Percentiles rank a stretch among this genome's conserved stretches.
phyloP scores from a whole-genome alignment of 371 early-diverging fungal genomes.

The Mortierella sp. region DNA sequence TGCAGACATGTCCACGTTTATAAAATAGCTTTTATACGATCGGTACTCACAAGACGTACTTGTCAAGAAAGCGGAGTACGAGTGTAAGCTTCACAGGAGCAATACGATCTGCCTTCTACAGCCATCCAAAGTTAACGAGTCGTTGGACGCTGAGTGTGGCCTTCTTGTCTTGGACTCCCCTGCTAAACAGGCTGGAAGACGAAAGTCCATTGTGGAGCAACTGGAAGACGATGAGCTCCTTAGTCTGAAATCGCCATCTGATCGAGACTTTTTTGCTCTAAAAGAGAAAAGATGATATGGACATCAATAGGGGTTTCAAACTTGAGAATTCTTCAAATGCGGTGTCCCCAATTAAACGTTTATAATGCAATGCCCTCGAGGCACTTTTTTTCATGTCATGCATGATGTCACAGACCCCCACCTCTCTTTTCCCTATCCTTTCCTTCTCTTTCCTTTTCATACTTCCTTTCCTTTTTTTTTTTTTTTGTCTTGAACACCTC shows the following conservation, averaged over 20 bases:
- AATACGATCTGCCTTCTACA: conserved; percentile 14
- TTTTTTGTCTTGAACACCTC: not conserved
- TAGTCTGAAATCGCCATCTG: conserved; percentile 11
- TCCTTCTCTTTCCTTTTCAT: too few species aligned
- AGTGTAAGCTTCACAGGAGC: conserved; percentile 16
- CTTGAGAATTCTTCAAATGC: conserved; percentile 9
- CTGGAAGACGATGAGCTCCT: conserved; percentile 11
- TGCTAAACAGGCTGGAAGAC: conserved; percentile 15
- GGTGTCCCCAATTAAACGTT: conserved; percentile 3
- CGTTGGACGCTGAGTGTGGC: conserved; percentile 16
- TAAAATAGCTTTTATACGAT: conserved; percentile 14
- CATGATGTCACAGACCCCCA: not conserved
- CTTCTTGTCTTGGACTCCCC: conserved; percentile 13
- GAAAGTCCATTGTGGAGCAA: conserved; percentile 12
- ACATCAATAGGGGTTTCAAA: conserved; percentile 8
- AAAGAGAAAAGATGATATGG: conserved; percentile 5
- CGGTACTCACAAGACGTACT: conserved; percentile 19
- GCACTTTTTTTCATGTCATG: too few species aligned
- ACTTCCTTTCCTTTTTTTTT: not conserved
- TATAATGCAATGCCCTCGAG: too few species aligned
- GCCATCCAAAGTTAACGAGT: conserved; percentile 13
- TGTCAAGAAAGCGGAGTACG: conserved; percentile 19
- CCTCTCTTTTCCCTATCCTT: too few species aligned
- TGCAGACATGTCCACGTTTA: too few species aligned
- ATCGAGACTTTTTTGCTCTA: conserved; percentile 11